Evolutionary conservation across 2,329 filamentous ascomycete species (phyloP), one percentile per base, ranked within the genome.

Genomic region (Fusarium proliferatum): DNA sequence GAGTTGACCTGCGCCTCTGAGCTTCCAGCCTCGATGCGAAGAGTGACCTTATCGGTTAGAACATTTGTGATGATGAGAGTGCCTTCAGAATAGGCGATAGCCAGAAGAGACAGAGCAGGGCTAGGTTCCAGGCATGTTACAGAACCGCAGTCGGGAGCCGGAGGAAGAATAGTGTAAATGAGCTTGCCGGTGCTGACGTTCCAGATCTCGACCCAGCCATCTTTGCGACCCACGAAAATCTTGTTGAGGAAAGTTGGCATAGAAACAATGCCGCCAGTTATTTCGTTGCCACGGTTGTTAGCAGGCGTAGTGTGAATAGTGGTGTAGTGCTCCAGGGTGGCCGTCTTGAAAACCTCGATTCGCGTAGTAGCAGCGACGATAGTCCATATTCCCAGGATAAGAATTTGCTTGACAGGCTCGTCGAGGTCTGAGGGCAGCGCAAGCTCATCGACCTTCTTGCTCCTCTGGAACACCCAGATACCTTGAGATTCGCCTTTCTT

Each of bases 221-320:
- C 95, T 72, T 89, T 89, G 77, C 94, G 91, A 15, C 94, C 97
- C 6, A 94, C 93, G 74, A 98, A 94, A 49, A 99, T 89, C 83
- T 99, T 99, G 86, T 99, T 99, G 69, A 99, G 84, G 82, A 95
- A 97, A 0, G 96, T 98, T 3, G 96, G 95, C 92, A 98, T 94
- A 78, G 90, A 97, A 80, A 91, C 93, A 75, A 97, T 88, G 56
- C 92, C 91, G 30, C 93, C 93, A 0, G 93, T 94, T 64, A 98
- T 90, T 74, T 91, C 85, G 75, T 91, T 92, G 62, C 89, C 89
- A 26, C 88, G 88, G 38, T 89, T 86, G 70, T 84, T 85, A 3
- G 87, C 84, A 2, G 88, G 85, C 67, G 88, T 86, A 9, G 89
- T 89, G 60, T 89, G 87, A 23, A 98, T 87, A 0, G 94, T 95